These are phyloP conservation scores for Westerdykella aurantiaca DNA, from an alignment of 2,329 filamentous ascomycete genomes.

Conservation along the genomic window DNA sequence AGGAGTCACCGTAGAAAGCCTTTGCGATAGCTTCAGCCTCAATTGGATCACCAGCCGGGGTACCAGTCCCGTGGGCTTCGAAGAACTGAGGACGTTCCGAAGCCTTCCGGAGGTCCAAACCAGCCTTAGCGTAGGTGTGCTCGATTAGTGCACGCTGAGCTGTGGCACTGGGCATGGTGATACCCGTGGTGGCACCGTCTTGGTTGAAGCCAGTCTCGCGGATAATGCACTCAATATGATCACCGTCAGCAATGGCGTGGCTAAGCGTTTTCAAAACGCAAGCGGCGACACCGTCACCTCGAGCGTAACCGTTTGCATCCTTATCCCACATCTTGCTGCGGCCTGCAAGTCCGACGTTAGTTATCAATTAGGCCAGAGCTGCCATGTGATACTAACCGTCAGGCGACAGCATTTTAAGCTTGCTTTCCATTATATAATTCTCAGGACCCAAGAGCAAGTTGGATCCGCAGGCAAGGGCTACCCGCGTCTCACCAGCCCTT, in stretches of 20 bases:
- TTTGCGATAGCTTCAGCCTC: slow-evolving; percentile 18
- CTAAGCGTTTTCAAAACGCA: slow-evolving; percentile 47
- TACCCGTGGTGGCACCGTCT: slow-evolving; percentile 32
- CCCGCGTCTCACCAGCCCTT: slow-evolving; percentile 4
- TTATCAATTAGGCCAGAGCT: too few relatives aligned
- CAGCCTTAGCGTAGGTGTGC: slow-evolving; percentile 30
- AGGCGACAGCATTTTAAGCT: slow-evolving; percentile 8
- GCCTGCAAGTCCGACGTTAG: too few relatives aligned
- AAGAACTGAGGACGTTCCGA: slow-evolving; percentile 24
- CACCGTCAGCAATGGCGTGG: slow-evolving; percentile 42
- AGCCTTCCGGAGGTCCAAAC: slow-evolving; percentile 19
- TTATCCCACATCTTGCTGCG: slow-evolving; percentile 28
- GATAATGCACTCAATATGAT: slow-evolving; percentile 38
- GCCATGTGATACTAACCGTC: too few relatives aligned
- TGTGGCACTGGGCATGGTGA: slow-evolving; percentile 32
- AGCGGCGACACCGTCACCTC: slow-evolving; percentile 47
- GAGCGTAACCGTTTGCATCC: slow-evolving; percentile 43
- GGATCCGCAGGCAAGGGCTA: slow-evolving; percentile 10
- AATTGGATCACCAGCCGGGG: slow-evolving; percentile 24
- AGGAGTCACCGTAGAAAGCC: slow-evolving; percentile 8
- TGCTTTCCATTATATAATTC: neutral
- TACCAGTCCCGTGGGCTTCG: slow-evolving; percentile 27
- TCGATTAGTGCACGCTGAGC: slow-evolving; percentile 35
- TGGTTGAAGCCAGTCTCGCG: slow-evolving; percentile 25
- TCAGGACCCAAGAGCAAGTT: slow-evolving; percentile 18